These are phyloP conservation scores for Diplocarpon rosae DNA, from an alignment of 2,329 filamentous ascomycete genomes.

Conservation along the genomic window DNA sequence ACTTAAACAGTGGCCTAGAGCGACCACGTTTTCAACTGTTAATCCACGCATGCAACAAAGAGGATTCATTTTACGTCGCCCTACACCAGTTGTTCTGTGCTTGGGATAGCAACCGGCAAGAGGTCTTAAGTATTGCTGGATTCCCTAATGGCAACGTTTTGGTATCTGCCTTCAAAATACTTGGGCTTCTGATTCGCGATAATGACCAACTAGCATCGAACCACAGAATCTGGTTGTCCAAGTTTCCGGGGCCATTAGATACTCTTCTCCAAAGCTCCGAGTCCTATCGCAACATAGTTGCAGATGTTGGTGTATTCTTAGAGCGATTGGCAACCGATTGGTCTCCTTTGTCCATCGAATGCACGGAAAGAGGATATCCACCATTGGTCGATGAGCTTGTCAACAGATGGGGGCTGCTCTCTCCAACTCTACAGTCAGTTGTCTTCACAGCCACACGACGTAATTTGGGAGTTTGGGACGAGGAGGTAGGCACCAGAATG, in stretches of 20 bases:
- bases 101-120: slow-evolving; percentile 30
- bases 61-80: slow-evolving; percentile 53
- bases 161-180: slow-evolving; percentile 25
- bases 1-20: slow-evolving; percentile 30
- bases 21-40: slow-evolving; percentile 43
- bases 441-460: slow-evolving; percentile 42
- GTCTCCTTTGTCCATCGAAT: slow-evolving; percentile 28
- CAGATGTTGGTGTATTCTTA: slow-evolving; percentile 35
- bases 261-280: slow-evolving; percentile 24
- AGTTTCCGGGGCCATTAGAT: slow-evolving; percentile 34
- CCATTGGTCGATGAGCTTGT: slow-evolving; percentile 46
- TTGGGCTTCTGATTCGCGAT: slow-evolving; percentile 34
- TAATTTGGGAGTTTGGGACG: slow-evolving; percentile 33
- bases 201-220: slow-evolving; percentile 32
- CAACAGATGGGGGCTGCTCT: slow-evolving; percentile 36
- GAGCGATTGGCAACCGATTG: slow-evolving; percentile 33
- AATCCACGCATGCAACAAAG: slow-evolving; percentile 39
- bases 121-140: slow-evolving; percentile 28
- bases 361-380: slow-evolving; percentile 35
- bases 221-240: slow-evolving; percentile 34
- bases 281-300: slow-evolving; percentile 25
- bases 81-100: slow-evolving; percentile 56
- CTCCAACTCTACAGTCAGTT: slow-evolving; percentile 40
- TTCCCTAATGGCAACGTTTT: slow-evolving; percentile 21
- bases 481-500: slow-evolving; percentile 26